Evolutionary conservation across 495 filamentous ascomycete genomes (phyloP), one percentile per base, ranked within the genome.

Genomic region (Astrothelium subdiscretum): DNA sequence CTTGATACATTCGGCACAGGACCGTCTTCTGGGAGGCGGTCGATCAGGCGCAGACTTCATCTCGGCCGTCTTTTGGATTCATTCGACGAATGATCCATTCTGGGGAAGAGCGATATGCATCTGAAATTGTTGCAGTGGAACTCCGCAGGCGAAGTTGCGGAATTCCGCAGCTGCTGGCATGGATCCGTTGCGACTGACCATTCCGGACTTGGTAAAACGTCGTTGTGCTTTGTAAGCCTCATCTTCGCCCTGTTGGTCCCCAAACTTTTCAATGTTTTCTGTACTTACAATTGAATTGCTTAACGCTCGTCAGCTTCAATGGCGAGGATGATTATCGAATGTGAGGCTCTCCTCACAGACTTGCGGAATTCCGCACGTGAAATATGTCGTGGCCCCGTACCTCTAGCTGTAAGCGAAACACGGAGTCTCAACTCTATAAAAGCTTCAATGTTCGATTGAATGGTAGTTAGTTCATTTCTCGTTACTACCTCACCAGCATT

Each of bases 1-100:
- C 54, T 65, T 68, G 67, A 78, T 79, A 69, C 81, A 83, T n/a
- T 74, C 73, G 29, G 74, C 71, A 63, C 81, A 82, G 1, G 70
- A 79, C 63, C 80, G 82, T 32, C 76, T 76, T 43, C 80, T 72
- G n/a, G n/a, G n/a, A n/a, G n/a, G n/a, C n/a, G n/a, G n/a, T n/a
- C n/a, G n/a, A n/a, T n/a, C n/a, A 4, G 78, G 75, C 22, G 77
- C 74, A 32, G 77, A 70, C 44, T 75, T 74, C 42, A 43, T 62
- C n/a, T 10, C 43, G n/a, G n/a, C 10, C 5, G 12, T 20, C 43
- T 15, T 48, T 48, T 18, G 12, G 5, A 48, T 10, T 18, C 43
- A 48, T 48, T 15, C 43, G 12, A 5, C 5, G 10, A 15, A 5
- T 15, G 52, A 68, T 68, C 38, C 72, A 31, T 40, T 32, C 48